Base-by-base conservation (phyloP, 371 early-diverging fungal species). In the Circinella minor region DNA sequence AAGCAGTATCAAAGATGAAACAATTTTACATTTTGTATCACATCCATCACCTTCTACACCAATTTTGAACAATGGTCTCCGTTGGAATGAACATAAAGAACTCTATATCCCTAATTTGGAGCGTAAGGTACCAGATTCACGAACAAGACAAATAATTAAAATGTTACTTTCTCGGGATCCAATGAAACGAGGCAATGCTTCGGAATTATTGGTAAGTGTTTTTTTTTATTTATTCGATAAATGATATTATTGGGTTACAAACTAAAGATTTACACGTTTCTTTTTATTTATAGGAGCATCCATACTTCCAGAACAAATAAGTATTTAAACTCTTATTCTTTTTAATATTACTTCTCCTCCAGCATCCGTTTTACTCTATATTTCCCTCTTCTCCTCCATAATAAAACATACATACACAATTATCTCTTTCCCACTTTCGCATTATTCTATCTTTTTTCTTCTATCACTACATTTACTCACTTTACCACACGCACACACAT, bases 11-110 rank as follows among this genome's bases (percentile, higher is more conserved):
- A 84, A 81, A 39, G 84, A 84, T 64, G 81, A 81, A 70, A 84
- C 84, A 1, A 84, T 84, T 51, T 64, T 84, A 6, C 84, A 84
- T 48, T 84, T 84, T 43, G 66, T 84, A 46, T 84, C 84, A 0
- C 84, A 84, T 70, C 84, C 84, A 18, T 81, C 84, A 10, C 78
- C 80, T 13, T 78, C 81, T 11, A 84, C 84, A 17, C 84, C 84
- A 3, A 78, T 76, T 60, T 70, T 84, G 10, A 81, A 81, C 51
- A 84, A 84, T 61, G 81, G 84, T 5, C 64, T 84, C 18, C 73
- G 84, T 46, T 84, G 84, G 84, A 84, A 77, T 47, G 76, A 81
- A 18, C 70, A 78, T n/a, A 78, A 74, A n/a, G 84, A 84, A 63
- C 51, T 84, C 14, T 79, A 81, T 49, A 84, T 84, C 15, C 84